Evolutionary conservation across 768 basidiomycete genomes (phyloP), one percentile per base, ranked within the genome.

Genomic region (Chalciporus piperatus): DNA sequence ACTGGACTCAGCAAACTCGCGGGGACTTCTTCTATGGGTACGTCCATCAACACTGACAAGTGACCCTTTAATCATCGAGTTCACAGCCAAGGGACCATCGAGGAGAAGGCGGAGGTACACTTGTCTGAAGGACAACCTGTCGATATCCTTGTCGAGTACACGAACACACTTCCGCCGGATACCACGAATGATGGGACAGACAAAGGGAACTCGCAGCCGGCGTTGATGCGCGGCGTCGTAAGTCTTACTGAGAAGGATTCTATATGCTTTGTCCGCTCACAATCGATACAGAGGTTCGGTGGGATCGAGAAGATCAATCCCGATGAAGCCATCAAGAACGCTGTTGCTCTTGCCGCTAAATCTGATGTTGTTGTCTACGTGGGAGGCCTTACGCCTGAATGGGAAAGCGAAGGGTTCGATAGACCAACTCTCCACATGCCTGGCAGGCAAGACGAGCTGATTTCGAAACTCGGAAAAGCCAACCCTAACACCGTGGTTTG

Each of bases 401-500:
- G 83, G 82, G 86, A 89, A 69, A 82, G 80, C 54, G 87, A 89
- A 67, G 84, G 85, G 8, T 87, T 85, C 58, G 87, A 89, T 58
- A 72, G 87, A 32, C 80, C 80, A 12, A 75, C 79, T 2, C 70
- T 89, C 22, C 67, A 75, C 41, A 72, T 87, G 59, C 85, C 85
- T 41, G 79, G 81, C 5, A 63, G 70, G 13, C 80, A 82, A 56
- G 77, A 87, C 61, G 81, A 85, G 62, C 67, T 84, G 7, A 82
- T 87, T 47, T 51, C 63, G 4, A 71, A 72, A 40, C 60, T 89
- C 13, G 76, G 76, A 5, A 68, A 72, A 41, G 83, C 72, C 4
- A 87, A 87, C 59, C 71, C 76, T 3, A 78, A 78, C 50, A 83
- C 80, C 3, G 66, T 85, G 32, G 83, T 87, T 17, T 75, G 76